A percentile compares a stretch with the other conserved stretches of the same genome.
Evolutionary conservation across 768 basidiomycete genomes (phyloP).

Genomic region (Leccinum pellstonianum): DNA sequence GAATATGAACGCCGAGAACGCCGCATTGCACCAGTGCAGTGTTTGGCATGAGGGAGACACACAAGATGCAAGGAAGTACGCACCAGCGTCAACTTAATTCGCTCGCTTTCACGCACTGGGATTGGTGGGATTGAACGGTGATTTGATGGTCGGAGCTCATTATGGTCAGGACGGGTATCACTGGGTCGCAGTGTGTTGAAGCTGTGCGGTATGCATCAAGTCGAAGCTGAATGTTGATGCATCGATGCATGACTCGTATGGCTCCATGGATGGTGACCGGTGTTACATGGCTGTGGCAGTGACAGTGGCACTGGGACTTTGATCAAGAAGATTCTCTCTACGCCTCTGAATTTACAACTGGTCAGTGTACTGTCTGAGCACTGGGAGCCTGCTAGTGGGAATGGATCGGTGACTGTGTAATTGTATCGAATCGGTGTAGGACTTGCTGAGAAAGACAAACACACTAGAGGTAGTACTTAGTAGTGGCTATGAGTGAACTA

Average conservation of each 20-base stretch:
- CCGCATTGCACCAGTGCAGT: constrained; percentile 8
- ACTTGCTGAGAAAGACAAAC: too few species aligned
- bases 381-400: too few species aligned
- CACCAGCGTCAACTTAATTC: neutral
- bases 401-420: too few species aligned
- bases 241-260: neutral
- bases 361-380: too few species aligned
- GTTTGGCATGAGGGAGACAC: constrained; percentile 3
- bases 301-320: neutral
- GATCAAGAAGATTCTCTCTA: neutral
- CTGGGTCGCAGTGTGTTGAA: neutral
- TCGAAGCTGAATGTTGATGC: neutral
- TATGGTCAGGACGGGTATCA: neutral
- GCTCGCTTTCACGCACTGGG: neutral
- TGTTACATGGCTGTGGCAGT: neutral
- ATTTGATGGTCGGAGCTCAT: constrained; percentile 1
- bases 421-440: too few species aligned
- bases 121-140: neutral
- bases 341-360: neutral
- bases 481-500: too few species aligned
- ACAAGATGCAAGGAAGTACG: neutral
- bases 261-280: neutral
- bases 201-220: constrained; percentile 9
- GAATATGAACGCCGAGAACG: neutral
- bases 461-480: too few species aligned